These are phyloP conservation scores for Geotrichum europaeum DNA, from an alignment of 1,139 yeast species.

Conservation along the genomic window DNA sequence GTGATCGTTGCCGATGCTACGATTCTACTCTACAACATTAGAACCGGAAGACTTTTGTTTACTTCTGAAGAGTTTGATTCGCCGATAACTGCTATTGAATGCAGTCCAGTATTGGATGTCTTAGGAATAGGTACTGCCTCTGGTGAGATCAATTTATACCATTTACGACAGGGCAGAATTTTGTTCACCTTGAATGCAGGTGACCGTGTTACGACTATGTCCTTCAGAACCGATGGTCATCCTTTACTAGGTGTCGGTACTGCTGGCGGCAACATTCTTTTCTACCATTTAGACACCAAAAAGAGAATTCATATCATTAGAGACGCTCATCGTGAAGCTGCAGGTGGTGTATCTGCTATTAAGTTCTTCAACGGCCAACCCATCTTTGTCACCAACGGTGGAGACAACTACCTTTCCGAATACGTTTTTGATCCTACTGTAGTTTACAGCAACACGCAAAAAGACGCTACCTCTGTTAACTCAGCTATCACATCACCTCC, in stretches of 20 bases:
- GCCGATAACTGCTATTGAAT: conserved; percentile 52
- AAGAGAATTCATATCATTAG: conserved; percentile 70
- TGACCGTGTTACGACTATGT: conserved; percentile 58
- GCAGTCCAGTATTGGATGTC: conserved; percentile 82
- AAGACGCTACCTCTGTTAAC: conserved; percentile 40
- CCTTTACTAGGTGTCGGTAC: conserved; percentile 80
- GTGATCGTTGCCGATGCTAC: conserved; percentile 61
- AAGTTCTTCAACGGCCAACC: conserved; percentile 89
- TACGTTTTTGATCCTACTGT: conserved; percentile 89
- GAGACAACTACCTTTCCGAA: conserved; percentile 85
- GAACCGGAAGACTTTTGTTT: conserved; percentile 69
- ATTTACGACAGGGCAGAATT: conserved; percentile 59
- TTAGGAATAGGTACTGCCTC: conserved; percentile 69
- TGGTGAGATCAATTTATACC: conserved; percentile 62
- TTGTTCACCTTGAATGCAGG: conserved; percentile 53
- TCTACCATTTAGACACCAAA: conserved; percentile 71
- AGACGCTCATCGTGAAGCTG: conserved; percentile 60
- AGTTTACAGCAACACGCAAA: conserved; percentile 34
- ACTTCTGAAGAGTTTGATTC: conserved; percentile 46
- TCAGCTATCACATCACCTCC: conserved; percentile 77
- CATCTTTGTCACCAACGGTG: conserved; percentile 83
- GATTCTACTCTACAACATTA: conserved; percentile 58
- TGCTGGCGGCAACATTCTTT: conserved; percentile 72
- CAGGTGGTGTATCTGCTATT: conserved; percentile 77
- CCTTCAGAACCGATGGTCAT: conserved; percentile 90